Percentiles rank a stretch among this genome's conserved stretches.
phyloP scores from a whole-genome alignment of 768 basidiomycete species.

The Mycena galopus region DNA sequence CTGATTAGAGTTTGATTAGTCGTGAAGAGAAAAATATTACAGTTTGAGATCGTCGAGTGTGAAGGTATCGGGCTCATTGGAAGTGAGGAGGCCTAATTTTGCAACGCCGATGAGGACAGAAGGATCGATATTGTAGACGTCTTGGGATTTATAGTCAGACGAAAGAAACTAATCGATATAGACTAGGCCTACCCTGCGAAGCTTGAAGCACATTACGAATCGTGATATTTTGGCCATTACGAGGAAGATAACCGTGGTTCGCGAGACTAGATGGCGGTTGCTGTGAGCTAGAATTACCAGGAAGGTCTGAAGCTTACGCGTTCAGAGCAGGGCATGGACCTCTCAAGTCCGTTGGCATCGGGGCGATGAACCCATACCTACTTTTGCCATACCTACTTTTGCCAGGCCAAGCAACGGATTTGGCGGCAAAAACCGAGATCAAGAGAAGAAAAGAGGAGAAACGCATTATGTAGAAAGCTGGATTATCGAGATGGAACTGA shows the following conservation, averaged over 20 bases:
- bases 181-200: constrained; percentile 9
- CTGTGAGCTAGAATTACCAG: not conserved
- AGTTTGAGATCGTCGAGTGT: constrained; percentile 36
- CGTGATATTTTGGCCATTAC: constrained; percentile 29
- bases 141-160: constrained; percentile 5
- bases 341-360: constrained; percentile 25
- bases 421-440: not conserved
- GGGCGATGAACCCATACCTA: constrained; percentile 28
- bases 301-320: constrained; percentile 9
- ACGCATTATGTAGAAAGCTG: constrained; percentile 3
- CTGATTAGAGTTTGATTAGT: not conserved
- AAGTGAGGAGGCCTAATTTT: constrained; percentile 36
- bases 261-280: constrained; percentile 8
- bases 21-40: constrained; percentile 1
- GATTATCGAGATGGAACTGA: not conserved
- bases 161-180: not conserved
- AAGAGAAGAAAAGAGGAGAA: constrained; percentile 13
- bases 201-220: constrained; percentile 26
- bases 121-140: constrained; percentile 34
- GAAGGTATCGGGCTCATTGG: constrained; percentile 35
- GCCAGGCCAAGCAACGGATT: constrained; percentile 15
- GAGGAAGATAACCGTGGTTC: constrained; percentile 34
- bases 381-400: constrained; percentile 12
- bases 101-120: constrained; percentile 28
- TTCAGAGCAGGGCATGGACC: constrained; percentile 34